Conservation (phyloP, 352 stramenopile genomes). For the Phytophthora europaea region DNA sequence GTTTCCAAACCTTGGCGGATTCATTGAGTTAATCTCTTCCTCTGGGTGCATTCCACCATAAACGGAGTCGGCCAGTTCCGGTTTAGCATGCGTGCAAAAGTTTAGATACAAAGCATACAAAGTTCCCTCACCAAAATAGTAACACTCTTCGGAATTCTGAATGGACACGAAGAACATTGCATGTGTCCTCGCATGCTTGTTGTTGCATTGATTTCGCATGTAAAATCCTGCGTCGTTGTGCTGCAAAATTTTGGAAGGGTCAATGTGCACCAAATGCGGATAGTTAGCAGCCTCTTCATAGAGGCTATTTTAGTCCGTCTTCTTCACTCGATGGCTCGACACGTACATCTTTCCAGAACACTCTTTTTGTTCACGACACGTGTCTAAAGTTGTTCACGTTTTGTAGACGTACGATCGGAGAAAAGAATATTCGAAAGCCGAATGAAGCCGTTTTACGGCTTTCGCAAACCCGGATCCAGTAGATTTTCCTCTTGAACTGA, state of each 20-base stretch:
- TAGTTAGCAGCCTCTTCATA: neutral
- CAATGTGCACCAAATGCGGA: neutral
- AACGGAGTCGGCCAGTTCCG: neutral
- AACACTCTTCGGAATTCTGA: neutral
- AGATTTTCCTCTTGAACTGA: neutral
- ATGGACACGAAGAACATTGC: neutral
- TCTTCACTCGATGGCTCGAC: neutral
- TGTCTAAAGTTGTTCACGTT: neutral
- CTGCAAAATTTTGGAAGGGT: neutral
- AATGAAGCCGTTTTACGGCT: neutral
- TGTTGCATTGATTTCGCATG: neutral
- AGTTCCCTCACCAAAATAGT: neutral
- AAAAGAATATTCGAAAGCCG: constrained; percentile 1
- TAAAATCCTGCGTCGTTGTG: neutral
- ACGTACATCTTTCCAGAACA: neutral
- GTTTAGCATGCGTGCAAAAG: neutral
- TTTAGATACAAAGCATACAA: neutral
- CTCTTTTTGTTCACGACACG: neutral
- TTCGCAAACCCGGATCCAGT: neutral
- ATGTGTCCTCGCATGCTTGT: neutral
- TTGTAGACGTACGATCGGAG: neutral
- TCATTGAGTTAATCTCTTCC: neutral
- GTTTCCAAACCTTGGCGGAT: neutral
- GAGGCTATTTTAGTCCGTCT: neutral
- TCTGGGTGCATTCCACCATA: neutral